Conservation (phyloP, 1,284 basidiomycete species). For the Apiotrichum mycotoxinovorans region DNA sequence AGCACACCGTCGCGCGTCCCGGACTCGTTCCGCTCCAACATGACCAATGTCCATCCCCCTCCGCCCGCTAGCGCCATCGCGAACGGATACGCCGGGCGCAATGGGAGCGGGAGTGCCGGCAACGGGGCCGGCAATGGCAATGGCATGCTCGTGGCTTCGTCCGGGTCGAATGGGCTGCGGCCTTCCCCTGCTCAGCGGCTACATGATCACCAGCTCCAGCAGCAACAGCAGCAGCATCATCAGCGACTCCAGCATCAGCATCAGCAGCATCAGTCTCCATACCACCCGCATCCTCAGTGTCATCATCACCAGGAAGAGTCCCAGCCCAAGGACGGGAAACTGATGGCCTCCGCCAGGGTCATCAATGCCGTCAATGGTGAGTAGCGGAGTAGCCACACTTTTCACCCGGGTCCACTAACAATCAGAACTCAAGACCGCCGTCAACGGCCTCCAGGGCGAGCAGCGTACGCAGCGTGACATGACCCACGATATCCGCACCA, state of each 20-base stretch:
- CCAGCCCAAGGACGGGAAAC: no score
- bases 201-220: background rate
- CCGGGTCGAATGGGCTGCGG: background rate
- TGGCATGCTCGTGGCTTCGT: background rate
- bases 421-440: constrained; percentile 6
- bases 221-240: background rate
- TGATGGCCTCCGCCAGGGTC: no score
- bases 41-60: no score
- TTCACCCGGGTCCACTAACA: background rate
- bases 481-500: constrained; percentile 28
- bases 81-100: no score
- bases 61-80: no score
- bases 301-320: no score
- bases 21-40: background rate
- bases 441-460: background rate
- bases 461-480: constrained; percentile 24
- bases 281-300: no score
- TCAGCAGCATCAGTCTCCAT: background rate
- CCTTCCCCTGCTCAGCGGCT: background rate
- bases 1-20: background rate
- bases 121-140: background rate
- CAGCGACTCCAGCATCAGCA: background rate
- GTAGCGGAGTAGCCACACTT: no score
- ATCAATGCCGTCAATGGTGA: background rate
- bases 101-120: no score